Evolutionary conservation across 2,329 filamentous ascomycete species (phyloP).

Genomic region (Aschersonia sp.): DNA sequence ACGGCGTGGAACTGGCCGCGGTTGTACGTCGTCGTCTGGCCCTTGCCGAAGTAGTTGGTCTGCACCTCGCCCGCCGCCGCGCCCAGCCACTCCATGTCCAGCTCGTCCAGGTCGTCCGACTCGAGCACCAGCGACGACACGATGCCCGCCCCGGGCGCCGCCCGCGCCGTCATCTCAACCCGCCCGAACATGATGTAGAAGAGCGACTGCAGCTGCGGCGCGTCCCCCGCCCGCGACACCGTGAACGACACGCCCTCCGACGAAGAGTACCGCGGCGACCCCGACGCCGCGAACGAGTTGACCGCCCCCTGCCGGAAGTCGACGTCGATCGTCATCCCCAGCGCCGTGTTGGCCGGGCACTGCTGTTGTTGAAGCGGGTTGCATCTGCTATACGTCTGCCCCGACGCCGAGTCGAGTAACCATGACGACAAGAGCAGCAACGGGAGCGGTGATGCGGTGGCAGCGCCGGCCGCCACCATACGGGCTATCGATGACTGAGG

Average conservation of each 20-base stretch:
- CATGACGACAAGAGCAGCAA: too few relatives aligned
- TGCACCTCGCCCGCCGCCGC: conserved; percentile 66
- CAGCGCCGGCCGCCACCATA: too few relatives aligned
- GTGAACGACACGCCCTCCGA: conserved; percentile 69
- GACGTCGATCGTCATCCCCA: conserved; percentile 69
- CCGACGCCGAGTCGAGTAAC: background rate
- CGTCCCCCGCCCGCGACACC: conserved; percentile 62
- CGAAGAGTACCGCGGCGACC: conserved; percentile 53
- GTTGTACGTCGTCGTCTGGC: conserved; percentile 71
- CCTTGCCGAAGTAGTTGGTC: conserved; percentile 95
- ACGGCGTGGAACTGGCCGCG: conserved; percentile 65
- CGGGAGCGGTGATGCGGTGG: too few relatives aligned
- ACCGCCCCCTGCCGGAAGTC: conserved; percentile 71
- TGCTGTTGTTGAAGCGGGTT: conserved; percentile 10
- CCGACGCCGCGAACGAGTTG: conserved; percentile 60
- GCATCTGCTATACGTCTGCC: background rate
- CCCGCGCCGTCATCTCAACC: conserved; percentile 72
- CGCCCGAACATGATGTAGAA: conserved; percentile 99
- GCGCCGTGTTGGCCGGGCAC: conserved; percentile 64
- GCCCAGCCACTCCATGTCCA: conserved; percentile 95
- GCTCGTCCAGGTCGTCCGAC: conserved; percentile 87
- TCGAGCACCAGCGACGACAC: conserved; percentile 85
- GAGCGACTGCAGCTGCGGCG: conserved; percentile 72
- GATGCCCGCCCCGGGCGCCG: conserved; percentile 78
- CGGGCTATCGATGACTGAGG: too few relatives aligned